Evolutionary conservation across 2,329 filamentous ascomycete species (phyloP), one percentile per base, ranked within the genome.

Genomic region (Fusarium brevicatenulatum): DNA sequence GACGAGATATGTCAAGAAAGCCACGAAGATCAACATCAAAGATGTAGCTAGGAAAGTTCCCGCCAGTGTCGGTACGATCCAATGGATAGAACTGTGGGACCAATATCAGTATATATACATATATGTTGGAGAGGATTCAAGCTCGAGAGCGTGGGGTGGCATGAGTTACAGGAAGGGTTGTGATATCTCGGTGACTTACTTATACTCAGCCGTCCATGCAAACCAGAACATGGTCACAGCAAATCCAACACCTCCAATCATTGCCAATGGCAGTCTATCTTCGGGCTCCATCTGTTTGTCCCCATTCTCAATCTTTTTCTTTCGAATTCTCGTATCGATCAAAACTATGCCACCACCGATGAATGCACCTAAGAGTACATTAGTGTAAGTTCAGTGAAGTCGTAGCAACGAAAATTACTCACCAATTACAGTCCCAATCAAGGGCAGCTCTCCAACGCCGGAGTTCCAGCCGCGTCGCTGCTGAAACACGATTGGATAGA

Each of bases 401-500:
- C 4, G 16, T 25, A 23, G 30, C 7, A 4, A 23, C 6, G 13
- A 19, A 15, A 18, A 18, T 15, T 21, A 60, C 52, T 60, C 34
- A 52, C 64, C 64, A 34, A 76, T 39, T 12, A 72, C 70, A 4
- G 73, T 72, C 25, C 74, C 74, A 15, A 76, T 63, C 50, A 75
- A 73, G 4, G 72, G 66, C 16, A 76, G 65, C 28, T 75, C 72
- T 50, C 66, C 67, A 8, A 72, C 68, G 5, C 74, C 72, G 18
- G 59, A 36, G 37, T 66, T 64, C 74, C 74, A 76, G 15, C 74
- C 74, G 23, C 72, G 47, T 9, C 85, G 74, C 91, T 87, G 30
- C 30, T 75, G 73, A 82, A 92, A 97, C 64, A 97, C 86, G 68
- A 90, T 87, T 28, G 88, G 87, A 76, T 83, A 91, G 64, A 90